Base-by-base conservation (phyloP, 257 asterid species). In the Solanum paucissectum region DNA sequence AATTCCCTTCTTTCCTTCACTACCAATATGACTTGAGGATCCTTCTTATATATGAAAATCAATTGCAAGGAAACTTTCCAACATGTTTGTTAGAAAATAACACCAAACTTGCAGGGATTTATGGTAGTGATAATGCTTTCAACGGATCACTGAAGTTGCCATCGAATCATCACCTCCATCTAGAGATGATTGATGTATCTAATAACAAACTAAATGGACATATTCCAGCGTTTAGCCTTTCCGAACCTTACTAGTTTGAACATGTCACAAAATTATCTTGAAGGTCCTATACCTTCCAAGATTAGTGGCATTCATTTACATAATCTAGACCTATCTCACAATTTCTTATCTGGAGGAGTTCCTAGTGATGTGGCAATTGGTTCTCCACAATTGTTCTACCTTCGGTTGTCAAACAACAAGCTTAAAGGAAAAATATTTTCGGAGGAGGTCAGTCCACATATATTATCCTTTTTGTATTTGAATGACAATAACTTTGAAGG, bases 21-120 rank as follows among this genome's bases (percentile, higher is more conserved):
- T 73, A 86, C 27, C 85, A 75, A 18, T 2, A 38, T 38, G 72
- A 86, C 74, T n/a, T 86, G 88, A 86, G 88, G 18, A 10, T 75
- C 11, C 88, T 86, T 14, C 0, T 0, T 25, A 82, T 86, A 7
- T 0, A 0, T 1, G 7, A n/a, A n/a, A 74, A 75, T 40, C 25
- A 76, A 44, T 33, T 86, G 58, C 12, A 1, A 86, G 88, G 74
- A 12, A 86, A 34, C 3, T 86, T 60, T 16, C 84, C 32, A n/a
- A 73, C 74, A 2, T 85, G 82, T 82, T 38, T 85, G 32, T 62
- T 83, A 33, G 71, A 49, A 18, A 83, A 83, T 83, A 83, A 83
- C 73, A 29, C 73, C 34, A 32, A 10, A 42, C 83, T 87, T 87
- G 73, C 27, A 85, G 82, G 1, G 0, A 1, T 62, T 0, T 85